Base-by-base conservation (phyloP, 2,329 filamentous ascomycete genomes). In the Cercospora beticola region DNA sequence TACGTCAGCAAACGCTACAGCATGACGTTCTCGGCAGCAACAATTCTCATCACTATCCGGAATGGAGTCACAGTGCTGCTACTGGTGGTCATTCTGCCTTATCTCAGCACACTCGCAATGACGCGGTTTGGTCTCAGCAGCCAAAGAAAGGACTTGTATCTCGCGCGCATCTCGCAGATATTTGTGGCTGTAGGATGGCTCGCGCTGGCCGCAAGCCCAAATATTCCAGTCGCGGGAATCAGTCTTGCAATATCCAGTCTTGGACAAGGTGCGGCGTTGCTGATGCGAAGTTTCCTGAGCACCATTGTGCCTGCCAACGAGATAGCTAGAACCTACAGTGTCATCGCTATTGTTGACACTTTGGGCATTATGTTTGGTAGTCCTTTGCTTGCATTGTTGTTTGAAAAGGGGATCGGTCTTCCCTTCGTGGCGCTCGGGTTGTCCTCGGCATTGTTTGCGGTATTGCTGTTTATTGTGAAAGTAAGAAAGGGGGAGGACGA, bases 301-400 rank as follows among this genome's bases (percentile, higher is more conserved):
- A 81, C 82, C 9, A 74, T 88, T 10, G 84, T 88, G 12, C 85
- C 86, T 71, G 80, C 83, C 23, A 82, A 86, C 67, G 83, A 86
- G 4, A 80, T 87, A 12, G 86, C 85, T 23, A 83, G 83, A 0
- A 77, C 87, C 26, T 88, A 87, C 74, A 85, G 83, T 4, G 78
- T 85, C 4, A 79, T 88, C 9, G 81, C 82, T 2, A 79, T 87
- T 26, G 74, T 85, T 33, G 85, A 88, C 69, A 83, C 81, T 8
- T 49, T 83, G 10, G 83, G 86, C n/a, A 71, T 82, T 1, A 81
- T 87, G 68, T 60, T 83, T 5, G 82, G 81, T 0, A 80, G 81
- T 0, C 86, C 86, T 0, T 68, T 83, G 0, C 76, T 88, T 36
- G 84, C 83, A 1, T 79, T 77, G 74, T 73, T 86, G 5, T 81